A percentile compares a stretch with the other conserved stretches of the same genome.
phyloP scores from a whole-genome alignment of 257 asterid genomes.

The Nicotiana otophora region DNA sequence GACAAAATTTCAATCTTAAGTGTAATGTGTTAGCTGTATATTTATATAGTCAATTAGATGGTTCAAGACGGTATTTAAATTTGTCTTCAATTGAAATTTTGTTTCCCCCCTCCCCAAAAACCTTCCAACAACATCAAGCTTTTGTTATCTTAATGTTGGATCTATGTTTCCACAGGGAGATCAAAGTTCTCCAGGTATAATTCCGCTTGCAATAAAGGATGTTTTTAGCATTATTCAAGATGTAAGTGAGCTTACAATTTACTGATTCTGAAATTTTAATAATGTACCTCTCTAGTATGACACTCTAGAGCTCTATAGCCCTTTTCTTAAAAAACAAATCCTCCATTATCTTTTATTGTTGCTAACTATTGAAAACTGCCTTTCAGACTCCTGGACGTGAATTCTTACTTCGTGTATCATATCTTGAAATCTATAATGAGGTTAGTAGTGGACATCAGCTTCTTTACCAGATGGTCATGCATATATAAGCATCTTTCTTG shows the following conservation, averaged over 20 bases:
- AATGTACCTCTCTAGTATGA: background rate
- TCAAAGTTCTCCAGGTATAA: slow-evolving; percentile 83
- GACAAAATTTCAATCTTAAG: background rate
- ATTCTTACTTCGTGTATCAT: slow-evolving; percentile 94
- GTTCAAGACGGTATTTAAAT: background rate
- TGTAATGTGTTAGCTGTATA: background rate
- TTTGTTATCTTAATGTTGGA: slow-evolving; percentile 12
- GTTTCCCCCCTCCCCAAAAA: background rate
- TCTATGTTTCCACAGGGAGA: slow-evolving; percentile 61
- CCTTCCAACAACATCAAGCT: background rate
- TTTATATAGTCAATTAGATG: background rate
- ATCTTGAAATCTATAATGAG: slow-evolving; percentile 97
- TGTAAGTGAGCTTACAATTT: slow-evolving; percentile 44
- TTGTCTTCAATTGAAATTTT: background rate
- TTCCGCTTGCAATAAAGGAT: slow-evolving; percentile 95
- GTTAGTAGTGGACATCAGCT: slow-evolving; percentile 36
- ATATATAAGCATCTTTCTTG: background rate
- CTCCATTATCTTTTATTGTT: slow-evolving; percentile 5
- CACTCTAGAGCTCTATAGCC: background rate
- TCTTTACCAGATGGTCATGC: background rate
- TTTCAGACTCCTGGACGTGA: slow-evolving; percentile 97
- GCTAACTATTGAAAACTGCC: slow-evolving; percentile 22
- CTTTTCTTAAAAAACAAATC: slow-evolving; percentile 5
- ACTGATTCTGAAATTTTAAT: slow-evolving; percentile 5
- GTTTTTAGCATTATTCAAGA: slow-evolving; percentile 98